These are phyloP conservation scores for Clonostachys solani DNA, from an alignment of 2,329 filamentous ascomycete genomes.

Conservation along the genomic window DNA sequence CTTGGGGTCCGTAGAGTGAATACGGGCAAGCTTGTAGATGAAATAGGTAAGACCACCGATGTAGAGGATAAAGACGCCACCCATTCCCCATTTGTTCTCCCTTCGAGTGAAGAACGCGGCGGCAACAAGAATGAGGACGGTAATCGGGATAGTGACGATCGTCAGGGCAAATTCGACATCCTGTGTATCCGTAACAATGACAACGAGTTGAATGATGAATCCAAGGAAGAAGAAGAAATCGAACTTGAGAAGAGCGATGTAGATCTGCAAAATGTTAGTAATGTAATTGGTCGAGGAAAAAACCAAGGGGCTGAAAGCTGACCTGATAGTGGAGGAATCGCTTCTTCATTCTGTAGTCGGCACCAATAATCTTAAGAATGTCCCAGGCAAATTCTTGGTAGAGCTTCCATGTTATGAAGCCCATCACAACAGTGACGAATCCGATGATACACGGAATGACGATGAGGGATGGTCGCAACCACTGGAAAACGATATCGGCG, in stretches of 20 bases:
- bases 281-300: conserved; percentile 10
- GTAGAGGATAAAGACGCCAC: conserved; percentile 76
- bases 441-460: conserved; percentile 83
- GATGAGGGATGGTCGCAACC: conserved; percentile 72
- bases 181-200: conserved; percentile 70
- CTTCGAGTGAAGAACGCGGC: conserved; percentile 82
- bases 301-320: conserved; percentile 15
- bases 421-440: conserved; percentile 67
- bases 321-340: conserved; percentile 96
- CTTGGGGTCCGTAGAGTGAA: conserved; percentile 62
- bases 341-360: conserved; percentile 94
- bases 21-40: conserved; percentile 95
- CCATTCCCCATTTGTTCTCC: conserved; percentile 78
- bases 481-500: conserved; percentile 54
- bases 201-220: conserved; percentile 96
- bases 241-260: conserved; percentile 96
- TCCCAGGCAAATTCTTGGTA: conserved; percentile 99
- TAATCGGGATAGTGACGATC: conserved; percentile 84
- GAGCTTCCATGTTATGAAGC: conserved; percentile 83
- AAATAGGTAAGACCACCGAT: conserved; percentile 91
- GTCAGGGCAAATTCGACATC: conserved; percentile 82
- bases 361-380: conserved; percentile 98
- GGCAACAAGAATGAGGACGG: conserved; percentile 79
- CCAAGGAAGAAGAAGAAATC: conserved; percentile 99
- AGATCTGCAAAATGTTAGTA: conserved; percentile 60